Percentiles rank a stretch among this genome's conserved stretches.
These are phyloP conservation scores for Xylaria polymorpha DNA, from an alignment of 2,329 filamentous ascomycete genomes.

Conservation along the genomic window DNA sequence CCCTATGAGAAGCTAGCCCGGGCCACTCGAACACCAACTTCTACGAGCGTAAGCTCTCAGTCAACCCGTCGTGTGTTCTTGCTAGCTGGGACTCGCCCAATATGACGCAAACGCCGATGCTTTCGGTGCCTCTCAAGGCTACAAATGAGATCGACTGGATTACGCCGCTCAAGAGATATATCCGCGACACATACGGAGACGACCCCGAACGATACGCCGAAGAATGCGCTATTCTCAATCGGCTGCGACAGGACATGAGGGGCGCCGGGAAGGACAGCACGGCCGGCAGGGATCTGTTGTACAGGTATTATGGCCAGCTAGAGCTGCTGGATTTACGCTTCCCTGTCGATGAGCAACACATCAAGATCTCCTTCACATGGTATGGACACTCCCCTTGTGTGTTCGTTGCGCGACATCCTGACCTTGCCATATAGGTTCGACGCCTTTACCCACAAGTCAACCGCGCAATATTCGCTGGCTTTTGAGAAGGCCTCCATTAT, in stretches of 20 bases:
- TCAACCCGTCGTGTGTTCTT: conserved; percentile 24
- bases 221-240: conserved; percentile 94
- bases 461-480: conserved; percentile 93
- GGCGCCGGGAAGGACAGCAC: conserved; percentile 97
- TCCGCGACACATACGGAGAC: conserved; percentile 92
- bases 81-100: conserved; percentile 30
- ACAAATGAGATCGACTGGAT: conserved; percentile 99
- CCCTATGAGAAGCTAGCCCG: conserved; percentile 35
- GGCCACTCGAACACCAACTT: conserved; percentile 20
- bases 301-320: conserved; percentile 97
- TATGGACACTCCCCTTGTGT: conserved; percentile 56
- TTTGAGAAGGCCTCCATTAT: conserved; percentile 99
- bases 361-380: conserved; percentile 99
- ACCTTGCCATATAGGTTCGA: conserved; percentile 77
- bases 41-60: conserved; percentile 34
- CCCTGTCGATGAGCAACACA: conserved; percentile 97
- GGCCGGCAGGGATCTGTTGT: conserved; percentile 90
- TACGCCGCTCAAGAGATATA: conserved; percentile 89
- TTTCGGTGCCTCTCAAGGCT: conserved; percentile 89
- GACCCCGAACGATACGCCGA: conserved; percentile 96
- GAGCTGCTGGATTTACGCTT: conserved; percentile 95
- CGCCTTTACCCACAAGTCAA: conserved; percentile 99
- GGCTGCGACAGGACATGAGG: conserved; percentile 96
- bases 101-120: conserved; percentile 93
- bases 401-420: conserved; percentile 33